phyloP scores from a whole-genome alignment of 1,284 basidiomycete species.

The Jaminaea rosea region DNA sequence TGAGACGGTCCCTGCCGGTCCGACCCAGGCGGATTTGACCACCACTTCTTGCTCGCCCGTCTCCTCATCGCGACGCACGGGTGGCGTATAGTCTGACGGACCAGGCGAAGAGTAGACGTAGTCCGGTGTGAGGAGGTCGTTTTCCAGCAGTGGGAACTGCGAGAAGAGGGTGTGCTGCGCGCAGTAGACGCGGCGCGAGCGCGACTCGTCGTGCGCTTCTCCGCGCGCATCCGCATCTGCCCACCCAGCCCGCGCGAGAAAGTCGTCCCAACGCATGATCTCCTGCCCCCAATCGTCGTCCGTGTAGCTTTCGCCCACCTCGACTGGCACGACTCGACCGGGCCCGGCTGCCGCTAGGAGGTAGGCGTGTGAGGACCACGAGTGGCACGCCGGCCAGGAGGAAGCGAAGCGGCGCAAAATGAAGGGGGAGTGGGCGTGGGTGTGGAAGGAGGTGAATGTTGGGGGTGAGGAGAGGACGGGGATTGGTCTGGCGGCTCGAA shows the following conservation, averaged over 20 bases:
- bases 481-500: conserved; percentile 1
- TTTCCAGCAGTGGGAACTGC: conserved; percentile 70
- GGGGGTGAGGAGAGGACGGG: neutral
- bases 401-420: conserved; percentile 57
- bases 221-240: conserved; percentile 22
- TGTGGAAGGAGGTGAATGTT: neutral
- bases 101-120: conserved; percentile 69
- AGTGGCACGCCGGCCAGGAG: conserved; percentile 63
- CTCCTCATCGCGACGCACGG: conserved; percentile 52
- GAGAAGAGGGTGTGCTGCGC: conserved; percentile 78
- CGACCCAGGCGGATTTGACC: conserved; percentile 79
- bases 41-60: conserved; percentile 52
- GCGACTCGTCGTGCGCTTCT: conserved; percentile 9
- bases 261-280: conserved; percentile 68
- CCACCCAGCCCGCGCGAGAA: conserved; percentile 57
- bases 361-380: conserved; percentile 49
- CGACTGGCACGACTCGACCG: conserved; percentile 78
- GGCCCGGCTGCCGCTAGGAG: conserved; percentile 50
- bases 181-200: conserved; percentile 58
- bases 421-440: conserved; percentile 55
- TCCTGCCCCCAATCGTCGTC: conserved; percentile 70
- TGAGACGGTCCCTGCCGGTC: conserved; percentile 64
- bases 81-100: conserved; percentile 58
- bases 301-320: conserved; percentile 77
- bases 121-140: conserved; percentile 73